Conservation (phyloP, 176 grass and related monocot species). For the Poa annua region DNA sequence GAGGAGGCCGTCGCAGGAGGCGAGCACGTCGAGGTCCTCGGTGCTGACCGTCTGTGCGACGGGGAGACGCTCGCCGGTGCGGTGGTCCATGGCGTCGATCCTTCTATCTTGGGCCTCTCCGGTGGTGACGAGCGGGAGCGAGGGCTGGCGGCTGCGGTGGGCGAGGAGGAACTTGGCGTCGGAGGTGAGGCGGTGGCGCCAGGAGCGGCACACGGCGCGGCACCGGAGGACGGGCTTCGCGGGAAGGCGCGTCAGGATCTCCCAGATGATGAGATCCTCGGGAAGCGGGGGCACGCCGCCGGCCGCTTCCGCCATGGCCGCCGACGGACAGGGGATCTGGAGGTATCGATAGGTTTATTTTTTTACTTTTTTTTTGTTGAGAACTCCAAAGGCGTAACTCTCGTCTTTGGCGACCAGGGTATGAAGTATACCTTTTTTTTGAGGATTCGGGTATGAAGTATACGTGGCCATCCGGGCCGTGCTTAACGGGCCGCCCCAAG, state of each 20-base stretch:
- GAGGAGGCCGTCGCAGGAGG: slow-evolving; percentile 29
- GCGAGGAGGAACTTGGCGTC: not conserved
- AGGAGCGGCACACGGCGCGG: slow-evolving; percentile 29
- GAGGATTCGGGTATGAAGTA: too few relatives aligned
- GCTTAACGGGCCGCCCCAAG: too few relatives aligned
- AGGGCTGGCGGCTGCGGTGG: slow-evolving; percentile 15
- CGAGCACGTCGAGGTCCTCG: not conserved
- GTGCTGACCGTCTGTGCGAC: not conserved
- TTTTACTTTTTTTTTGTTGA: too few relatives aligned
- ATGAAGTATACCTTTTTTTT: too few relatives aligned
- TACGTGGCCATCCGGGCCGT: too few relatives aligned
- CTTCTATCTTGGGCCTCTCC: not conserved
- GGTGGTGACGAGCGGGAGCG: slow-evolving; percentile 7
- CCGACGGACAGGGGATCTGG: not conserved
- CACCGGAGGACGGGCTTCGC: not conserved
- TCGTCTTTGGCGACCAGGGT: too few relatives aligned
- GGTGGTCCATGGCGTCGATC: not conserved
- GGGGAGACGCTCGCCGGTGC: not conserved
- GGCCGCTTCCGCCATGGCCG: slow-evolving; percentile 6
- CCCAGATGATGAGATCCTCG: slow-evolving; percentile 1
- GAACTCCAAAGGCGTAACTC: too few relatives aligned
- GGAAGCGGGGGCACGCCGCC: not conserved
- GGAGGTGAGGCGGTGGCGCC: slow-evolving; percentile 29
- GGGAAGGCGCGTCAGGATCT: slow-evolving; percentile 13
- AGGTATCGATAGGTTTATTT: too few relatives aligned